Base-by-base conservation (phyloP, 2,329 filamentous ascomycete species). In the Lecanicillium sp. region DNA sequence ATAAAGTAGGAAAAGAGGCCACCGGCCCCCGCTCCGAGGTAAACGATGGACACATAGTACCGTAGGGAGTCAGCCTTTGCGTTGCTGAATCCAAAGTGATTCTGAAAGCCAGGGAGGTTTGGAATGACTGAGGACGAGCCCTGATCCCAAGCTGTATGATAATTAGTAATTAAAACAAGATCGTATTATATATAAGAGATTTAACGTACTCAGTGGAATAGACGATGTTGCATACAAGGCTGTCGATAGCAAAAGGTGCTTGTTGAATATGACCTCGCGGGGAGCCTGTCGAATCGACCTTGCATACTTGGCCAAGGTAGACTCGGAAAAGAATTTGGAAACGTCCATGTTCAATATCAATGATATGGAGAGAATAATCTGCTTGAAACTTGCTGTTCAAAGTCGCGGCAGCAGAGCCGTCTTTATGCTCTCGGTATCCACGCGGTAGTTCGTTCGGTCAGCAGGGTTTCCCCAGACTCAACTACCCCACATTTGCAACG, bases 1-100 rank as follows among this genome's bases (percentile, higher is more conserved):
- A 64, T 41, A 46, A 64, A 60, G 48, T 61, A 65, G 5, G 59
- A 59, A 4, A 58, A 38, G 12, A 38, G 49, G 2, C 59, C 31
- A 19, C 44, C 39, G n/a, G 45, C 25, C 37, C 34, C 39, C 14
- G 30, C 37, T 6, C 45, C 44, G 10, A 65, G 46, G 39, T 62
- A 49, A 13, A 54, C 51, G 20, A 64, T 43, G 4, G 61, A 64
- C 29, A 66, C 51, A 42, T 60, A 62, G 37, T 61, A 59, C n/a
- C 39, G 44, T 18, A 59, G 57, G 12, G 29, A n/a, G 9, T 11
- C 12, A 13, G 45, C 36, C 3, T 51, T 40, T 4, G 39, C 33
- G 3, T 54, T 46, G 37, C 51, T 49, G 31, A 55, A 42, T 8
- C 46, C 46, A 31, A 64, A 64, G 12, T 55, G 47, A 12, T 57